These are phyloP conservation scores for Diatrype stigma DNA, from an alignment of 2,329 filamentous ascomycete genomes.

Conservation along the genomic window DNA sequence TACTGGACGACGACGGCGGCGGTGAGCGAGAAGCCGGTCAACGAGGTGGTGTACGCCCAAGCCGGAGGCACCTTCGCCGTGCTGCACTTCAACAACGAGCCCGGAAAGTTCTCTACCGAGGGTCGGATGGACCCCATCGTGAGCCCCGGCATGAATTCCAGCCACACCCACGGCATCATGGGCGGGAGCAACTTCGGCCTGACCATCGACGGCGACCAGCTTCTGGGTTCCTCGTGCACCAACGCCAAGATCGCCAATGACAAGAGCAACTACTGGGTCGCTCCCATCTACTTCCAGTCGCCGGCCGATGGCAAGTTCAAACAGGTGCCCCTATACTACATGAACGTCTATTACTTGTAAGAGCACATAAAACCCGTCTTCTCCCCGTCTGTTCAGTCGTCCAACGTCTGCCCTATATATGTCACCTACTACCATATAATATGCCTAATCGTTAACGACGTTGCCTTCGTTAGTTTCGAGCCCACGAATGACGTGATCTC, in stretches of 20 bases:
- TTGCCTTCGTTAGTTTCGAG: too few relatives aligned
- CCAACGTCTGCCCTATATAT: too few relatives aligned
- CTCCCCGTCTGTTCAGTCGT: not conserved
- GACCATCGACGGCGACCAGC: slow-evolving; percentile 54
- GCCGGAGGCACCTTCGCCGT: slow-evolving; percentile 54
- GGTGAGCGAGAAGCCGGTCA: not conserved
- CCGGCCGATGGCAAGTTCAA: slow-evolving; percentile 58
- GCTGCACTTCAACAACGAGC: slow-evolving; percentile 59
- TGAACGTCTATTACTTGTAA: slow-evolving; percentile 71
- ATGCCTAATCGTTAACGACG: too few relatives aligned
- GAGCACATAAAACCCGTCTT: too few relatives aligned
- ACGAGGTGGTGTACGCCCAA: not conserved
- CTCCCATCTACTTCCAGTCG: slow-evolving; percentile 62
- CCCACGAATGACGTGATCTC: slow-evolving; percentile 59
- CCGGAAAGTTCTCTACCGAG: slow-evolving; percentile 51
- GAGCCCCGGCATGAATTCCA: slow-evolving; percentile 50
- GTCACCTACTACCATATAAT: too few relatives aligned
- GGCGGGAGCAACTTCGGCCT: slow-evolving; percentile 64
- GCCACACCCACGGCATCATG: slow-evolving; percentile 65
- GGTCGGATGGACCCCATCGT: slow-evolving; percentile 65
- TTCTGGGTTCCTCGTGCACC: slow-evolving; percentile 60
- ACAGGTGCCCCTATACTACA: slow-evolving; percentile 65
- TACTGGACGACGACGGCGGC: not conserved
- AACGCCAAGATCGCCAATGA: slow-evolving; percentile 64
- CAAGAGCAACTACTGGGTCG: slow-evolving; percentile 73